phyloP scores from a whole-genome alignment of 805 yeast species.

The Maudiozyma saulgeensis region DNA sequence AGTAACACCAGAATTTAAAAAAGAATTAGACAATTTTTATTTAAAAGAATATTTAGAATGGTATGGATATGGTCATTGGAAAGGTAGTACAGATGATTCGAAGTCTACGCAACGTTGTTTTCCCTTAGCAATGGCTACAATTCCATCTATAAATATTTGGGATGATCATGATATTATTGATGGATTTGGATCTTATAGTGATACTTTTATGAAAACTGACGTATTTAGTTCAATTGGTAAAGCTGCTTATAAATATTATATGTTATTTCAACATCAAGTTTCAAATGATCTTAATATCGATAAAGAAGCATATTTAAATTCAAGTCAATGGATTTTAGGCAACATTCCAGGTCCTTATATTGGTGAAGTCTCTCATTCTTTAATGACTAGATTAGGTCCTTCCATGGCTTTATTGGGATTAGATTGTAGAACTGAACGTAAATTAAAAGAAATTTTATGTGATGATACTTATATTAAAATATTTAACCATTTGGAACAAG shows the following conservation, averaged over 20 bases:
- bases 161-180: conserved; percentile 97
- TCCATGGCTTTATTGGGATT: conserved; percentile 65
- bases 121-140: conserved; percentile 69
- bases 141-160: conserved; percentile 77
- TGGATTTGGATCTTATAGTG: conserved; percentile 85
- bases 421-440: conserved; percentile 91
- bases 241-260: conserved; percentile 74
- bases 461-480: conserved; percentile 47
- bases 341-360: conserved; percentile 50
- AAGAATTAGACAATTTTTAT: conserved; percentile 57
- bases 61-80: conserved; percentile 89
- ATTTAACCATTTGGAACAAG: conserved; percentile 51
- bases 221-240: conserved; percentile 67
- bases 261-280: conserved; percentile 86
- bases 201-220: conserved; percentile 60
- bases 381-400: conserved; percentile 65
- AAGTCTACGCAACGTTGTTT: conserved; percentile 55
- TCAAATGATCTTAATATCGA: conserved; percentile 35
- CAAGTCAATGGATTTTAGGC: conserved; percentile 57
- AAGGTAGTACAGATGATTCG: conserved; percentile 46
- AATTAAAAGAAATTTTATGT: conserved; percentile 45
- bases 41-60: conserved; percentile 68
- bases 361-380: conserved; percentile 53
- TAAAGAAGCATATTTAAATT: conserved; percentile 28
- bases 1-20: conserved; percentile 38